Evolutionary conservation across 192 early-diverging fungal genomes (phyloP), one percentile per base, ranked within the genome.

Genomic region (Coemansia sp.): DNA sequence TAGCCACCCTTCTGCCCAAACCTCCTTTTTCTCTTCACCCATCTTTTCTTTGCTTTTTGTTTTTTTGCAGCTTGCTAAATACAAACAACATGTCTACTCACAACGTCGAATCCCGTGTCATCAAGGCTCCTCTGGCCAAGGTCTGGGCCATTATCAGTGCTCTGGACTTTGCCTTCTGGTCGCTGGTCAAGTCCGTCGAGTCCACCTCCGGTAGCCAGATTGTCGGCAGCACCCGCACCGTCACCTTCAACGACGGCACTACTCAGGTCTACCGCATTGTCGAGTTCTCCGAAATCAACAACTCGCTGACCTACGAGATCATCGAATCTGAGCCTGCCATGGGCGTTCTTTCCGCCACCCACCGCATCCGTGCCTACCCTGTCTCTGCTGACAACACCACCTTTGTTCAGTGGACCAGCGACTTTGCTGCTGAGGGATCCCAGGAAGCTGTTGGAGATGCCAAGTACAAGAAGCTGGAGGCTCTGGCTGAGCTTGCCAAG

Each of bases 401-500:
- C n/a, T 85, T 81, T 75, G 86, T 87, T 36, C 76, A 83, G 62
- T 87, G 86, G 86, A 61, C 78, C n/a, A 82, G 83, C 65, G 83
- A 84, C 50, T 87, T 83, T 31, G 83, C 81, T 40, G 77, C 84
- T 33, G 83, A 83, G 55, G 81, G 81, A 12, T 62, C 78, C 2
- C 45, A 34, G 62, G 85, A 74, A 14, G 75, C 76, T 8, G 81
- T 86, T 32, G 60, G 76, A 30, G 86, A 87, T 56, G 72, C 83
- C 57, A 83, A 85, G 63, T 87, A 83, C 78, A 87, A 87, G 81
- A 85, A 85, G 71, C 69, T 68, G 31, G 86, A 87, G 16, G 85
- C 83, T 40, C 69, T 87, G 12, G 75, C 74, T 14, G 86, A 86
- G 30, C 85, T 86, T 28, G 71, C 76, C 45, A 87, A 84, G 69